Evolutionary conservation across 140 eudicot genomes (phyloP).

Genomic region (Oenanthe javanica): DNA sequence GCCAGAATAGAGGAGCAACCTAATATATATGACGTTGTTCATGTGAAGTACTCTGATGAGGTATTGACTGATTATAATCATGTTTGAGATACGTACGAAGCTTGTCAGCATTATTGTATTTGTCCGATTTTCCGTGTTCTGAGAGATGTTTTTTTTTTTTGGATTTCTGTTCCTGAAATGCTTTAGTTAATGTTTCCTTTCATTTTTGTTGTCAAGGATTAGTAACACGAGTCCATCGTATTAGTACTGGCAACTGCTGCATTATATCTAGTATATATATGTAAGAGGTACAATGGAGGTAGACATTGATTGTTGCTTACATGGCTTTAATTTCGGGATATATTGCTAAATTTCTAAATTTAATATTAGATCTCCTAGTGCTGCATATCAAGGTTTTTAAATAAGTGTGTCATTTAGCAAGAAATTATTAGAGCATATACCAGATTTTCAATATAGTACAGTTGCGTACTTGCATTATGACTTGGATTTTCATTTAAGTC

Average conservation of each 20-base stretch:
- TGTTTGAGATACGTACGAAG: background rate
- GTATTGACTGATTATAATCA: slow-evolving; percentile 21
- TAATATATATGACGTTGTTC: slow-evolving; percentile 78
- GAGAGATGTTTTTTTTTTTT: background rate
- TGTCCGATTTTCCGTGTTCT: slow-evolving; percentile 4
- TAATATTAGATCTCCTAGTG: background rate
- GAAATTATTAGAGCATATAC: background rate
- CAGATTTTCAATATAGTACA: background rate
- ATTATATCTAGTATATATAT: too few relatives aligned
- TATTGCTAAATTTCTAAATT: background rate
- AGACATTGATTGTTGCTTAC: background rate
- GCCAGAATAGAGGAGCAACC: slow-evolving; percentile 88
- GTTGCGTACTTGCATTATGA: background rate
- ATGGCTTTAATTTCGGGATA: background rate
- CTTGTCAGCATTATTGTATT: background rate
- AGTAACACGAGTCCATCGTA: background rate
- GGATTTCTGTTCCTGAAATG: background rate
- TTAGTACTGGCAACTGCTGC: background rate
- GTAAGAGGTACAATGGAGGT: background rate
- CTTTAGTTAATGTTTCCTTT: background rate
- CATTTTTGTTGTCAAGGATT: background rate
- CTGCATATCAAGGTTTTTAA: background rate
- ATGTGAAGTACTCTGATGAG: slow-evolving; percentile 81
- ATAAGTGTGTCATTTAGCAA: background rate
- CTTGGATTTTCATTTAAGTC: background rate